Conservation (phyloP, 2,329 filamentous ascomycete species). For the Pezicula radicicola region DNA sequence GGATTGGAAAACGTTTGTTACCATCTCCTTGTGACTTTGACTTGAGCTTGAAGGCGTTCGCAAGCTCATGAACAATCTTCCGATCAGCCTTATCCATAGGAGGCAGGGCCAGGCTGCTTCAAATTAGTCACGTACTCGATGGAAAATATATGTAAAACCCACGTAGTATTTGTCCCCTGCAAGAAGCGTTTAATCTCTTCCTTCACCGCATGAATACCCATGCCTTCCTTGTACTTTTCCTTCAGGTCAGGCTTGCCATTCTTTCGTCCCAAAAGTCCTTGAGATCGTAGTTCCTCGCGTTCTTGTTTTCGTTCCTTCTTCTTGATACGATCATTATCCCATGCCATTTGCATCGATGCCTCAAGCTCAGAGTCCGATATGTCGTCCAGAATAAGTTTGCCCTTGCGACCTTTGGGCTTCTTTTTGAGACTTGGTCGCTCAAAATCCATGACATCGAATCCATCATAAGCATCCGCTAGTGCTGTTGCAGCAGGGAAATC, state of each 20-base stretch:
- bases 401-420: constrained; percentile 61
- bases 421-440: constrained; percentile 64
- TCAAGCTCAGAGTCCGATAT: constrained; percentile 68
- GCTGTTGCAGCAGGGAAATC: constrained; percentile 51
- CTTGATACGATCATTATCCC: constrained; percentile 65
- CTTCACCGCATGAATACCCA: constrained; percentile 67
- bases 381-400: constrained; percentile 46
- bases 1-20: constrained; percentile 68
- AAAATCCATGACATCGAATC: constrained; percentile 85
- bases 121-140: constrained; percentile 4
- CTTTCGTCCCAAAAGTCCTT: constrained; percentile 62
- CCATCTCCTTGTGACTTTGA: constrained; percentile 81
- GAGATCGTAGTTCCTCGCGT: constrained; percentile 64
- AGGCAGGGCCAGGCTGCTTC: constrained; percentile 66
- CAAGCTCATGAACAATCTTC: constrained; percentile 77
- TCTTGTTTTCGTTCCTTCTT: constrained; percentile 70
- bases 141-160: constrained; percentile 25
- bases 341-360: constrained; percentile 53
- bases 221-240: constrained; percentile 70
- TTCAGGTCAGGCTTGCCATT: constrained; percentile 52
- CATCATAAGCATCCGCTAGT: constrained; percentile 54
- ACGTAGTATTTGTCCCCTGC: constrained; percentile 59
- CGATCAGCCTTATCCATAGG: constrained; percentile 80
- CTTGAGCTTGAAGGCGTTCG: constrained; percentile 70
- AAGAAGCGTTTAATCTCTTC: constrained; percentile 73